Conservation (phyloP, 2,329 filamentous ascomycete genomes). For the Fusarium floridanum region DNA sequence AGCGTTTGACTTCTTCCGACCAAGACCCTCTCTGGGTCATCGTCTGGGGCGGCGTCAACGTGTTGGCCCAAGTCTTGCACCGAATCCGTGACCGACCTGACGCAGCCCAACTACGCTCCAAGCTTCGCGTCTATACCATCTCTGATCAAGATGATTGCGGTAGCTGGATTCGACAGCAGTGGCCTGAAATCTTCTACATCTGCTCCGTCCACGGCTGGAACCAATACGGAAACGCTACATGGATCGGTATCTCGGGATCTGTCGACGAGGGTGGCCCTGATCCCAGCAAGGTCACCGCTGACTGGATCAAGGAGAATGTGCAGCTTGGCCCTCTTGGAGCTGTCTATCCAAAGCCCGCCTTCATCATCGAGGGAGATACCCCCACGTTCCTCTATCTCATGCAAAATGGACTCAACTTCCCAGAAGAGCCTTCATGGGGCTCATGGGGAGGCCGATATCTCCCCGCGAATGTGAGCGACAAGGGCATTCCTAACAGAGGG, state of each 20-base stretch:
- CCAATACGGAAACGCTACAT: constrained; percentile 65
- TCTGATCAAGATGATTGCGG: constrained; percentile 71
- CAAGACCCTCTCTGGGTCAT: constrained; percentile 63
- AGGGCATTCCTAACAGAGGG: constrained; percentile 15
- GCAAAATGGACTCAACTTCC: constrained; percentile 52
- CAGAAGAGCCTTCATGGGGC: constrained; percentile 61
- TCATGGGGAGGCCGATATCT: constrained; percentile 64
- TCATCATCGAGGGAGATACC: constrained; percentile 65
- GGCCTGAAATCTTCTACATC: constrained; percentile 68
- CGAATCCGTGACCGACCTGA: constrained; percentile 46
- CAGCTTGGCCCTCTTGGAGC: constrained; percentile 60
- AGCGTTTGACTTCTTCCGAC: constrained; percentile 36
- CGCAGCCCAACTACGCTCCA: constrained; percentile 52
- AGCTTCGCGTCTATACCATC: constrained; percentile 66
- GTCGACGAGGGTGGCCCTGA: constrained; percentile 54
- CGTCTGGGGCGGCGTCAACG: constrained; percentile 66
- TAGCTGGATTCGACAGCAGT: constrained; percentile 64
- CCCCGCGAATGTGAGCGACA: constrained; percentile 45
- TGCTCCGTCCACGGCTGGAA: constrained; percentile 67
- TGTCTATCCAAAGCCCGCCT: constrained; percentile 60
- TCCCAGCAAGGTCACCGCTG: constrained; percentile 58
- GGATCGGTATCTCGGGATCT: constrained; percentile 65
- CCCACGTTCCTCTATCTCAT: constrained; percentile 61
- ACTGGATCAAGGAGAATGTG: constrained; percentile 66
- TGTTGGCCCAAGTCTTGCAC: constrained; percentile 61